Percentiles rank a stretch among this genome's conserved stretches.
Evolutionary conservation across 768 basidiomycete genomes (phyloP).

Genomic region (Russula sp.): DNA sequence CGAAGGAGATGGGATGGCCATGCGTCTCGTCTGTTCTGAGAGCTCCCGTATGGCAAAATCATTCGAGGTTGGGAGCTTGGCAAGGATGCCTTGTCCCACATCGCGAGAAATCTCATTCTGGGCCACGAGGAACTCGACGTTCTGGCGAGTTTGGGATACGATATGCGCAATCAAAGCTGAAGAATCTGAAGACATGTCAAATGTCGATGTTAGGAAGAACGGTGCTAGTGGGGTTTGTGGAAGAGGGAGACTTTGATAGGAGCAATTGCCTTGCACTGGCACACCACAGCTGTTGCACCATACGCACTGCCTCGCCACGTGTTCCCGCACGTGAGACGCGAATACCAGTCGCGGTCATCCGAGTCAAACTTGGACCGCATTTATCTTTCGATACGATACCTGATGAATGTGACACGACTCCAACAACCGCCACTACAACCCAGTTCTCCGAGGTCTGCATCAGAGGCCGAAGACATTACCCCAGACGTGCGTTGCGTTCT

Average conservation of each 20-base stretch:
- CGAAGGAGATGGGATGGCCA: conserved; percentile 14
- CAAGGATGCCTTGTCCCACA: conserved; percentile 35
- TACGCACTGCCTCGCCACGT: neutral
- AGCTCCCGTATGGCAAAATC: conserved; percentile 21
- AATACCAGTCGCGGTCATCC: neutral
- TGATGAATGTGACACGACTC: conserved; percentile 20
- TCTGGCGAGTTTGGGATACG: conserved; percentile 39
- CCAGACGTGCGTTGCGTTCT: conserved; percentile 15
- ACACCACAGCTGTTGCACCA: too few relatives aligned
- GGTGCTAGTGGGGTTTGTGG: too few relatives aligned
- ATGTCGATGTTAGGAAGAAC: neutral
- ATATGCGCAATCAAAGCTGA: conserved; percentile 51
- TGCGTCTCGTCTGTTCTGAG: conserved; percentile 20
- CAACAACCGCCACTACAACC: conserved; percentile 16
- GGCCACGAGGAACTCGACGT: conserved; percentile 39
- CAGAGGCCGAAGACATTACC: conserved; percentile 18
- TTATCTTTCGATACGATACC: neutral
- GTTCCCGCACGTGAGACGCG: neutral
- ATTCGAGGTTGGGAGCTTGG: conserved; percentile 30
- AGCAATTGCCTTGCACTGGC: too few relatives aligned
- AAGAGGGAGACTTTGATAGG: too few relatives aligned
- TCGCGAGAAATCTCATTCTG: conserved; percentile 36
- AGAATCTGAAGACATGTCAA: conserved; percentile 16
- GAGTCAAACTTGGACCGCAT: neutral
- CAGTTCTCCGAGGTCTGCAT: conserved; percentile 2